These are phyloP conservation scores for Ceratocystis variospora DNA, from an alignment of 2,329 filamentous ascomycete species.

Conservation along the genomic window DNA sequence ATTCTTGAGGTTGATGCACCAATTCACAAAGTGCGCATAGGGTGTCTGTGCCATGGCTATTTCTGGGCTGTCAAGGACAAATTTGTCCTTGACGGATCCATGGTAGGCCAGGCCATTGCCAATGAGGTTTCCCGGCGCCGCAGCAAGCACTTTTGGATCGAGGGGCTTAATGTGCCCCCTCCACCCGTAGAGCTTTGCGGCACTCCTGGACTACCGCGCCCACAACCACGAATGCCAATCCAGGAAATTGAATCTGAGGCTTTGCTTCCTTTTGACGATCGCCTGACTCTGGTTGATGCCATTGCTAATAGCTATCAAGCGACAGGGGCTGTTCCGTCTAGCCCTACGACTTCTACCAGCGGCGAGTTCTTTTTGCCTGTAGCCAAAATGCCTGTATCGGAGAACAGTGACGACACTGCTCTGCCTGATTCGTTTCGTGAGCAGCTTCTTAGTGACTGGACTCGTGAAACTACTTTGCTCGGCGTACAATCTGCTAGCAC, in stretches of 20 bases:
- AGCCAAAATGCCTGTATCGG: slow-evolving; percentile 10
- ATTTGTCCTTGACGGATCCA: slow-evolving; percentile 60
- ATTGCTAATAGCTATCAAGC: slow-evolving; percentile 60
- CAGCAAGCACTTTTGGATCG: slow-evolving; percentile 64
- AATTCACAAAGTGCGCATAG: slow-evolving; percentile 61
- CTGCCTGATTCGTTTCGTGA: slow-evolving; percentile 56
- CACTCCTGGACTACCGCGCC: slow-evolving; percentile 34
- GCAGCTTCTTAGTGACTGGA: slow-evolving; percentile 69
- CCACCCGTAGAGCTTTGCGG: slow-evolving; percentile 48
- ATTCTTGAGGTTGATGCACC: slow-evolving; percentile 53
- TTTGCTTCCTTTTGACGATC: slow-evolving; percentile 62
- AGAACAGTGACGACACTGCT: slow-evolving; percentile 31
- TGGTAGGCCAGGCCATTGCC: slow-evolving; percentile 55
- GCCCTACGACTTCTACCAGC: slow-evolving; percentile 55
- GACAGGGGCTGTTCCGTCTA: slow-evolving; percentile 51
- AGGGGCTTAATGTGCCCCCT: slow-evolving; percentile 58
- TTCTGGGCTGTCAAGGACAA: slow-evolving; percentile 66
- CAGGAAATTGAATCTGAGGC: slow-evolving; percentile 47
- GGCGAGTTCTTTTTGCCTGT: slow-evolving; percentile 27
- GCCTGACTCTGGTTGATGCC: slow-evolving; percentile 55
- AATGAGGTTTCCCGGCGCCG: slow-evolving; percentile 64
- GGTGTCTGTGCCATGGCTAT: slow-evolving; percentile 78
- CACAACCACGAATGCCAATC: slow-evolving; percentile 34
- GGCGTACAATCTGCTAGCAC: slow-evolving; percentile 55
- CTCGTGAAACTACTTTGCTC: slow-evolving; percentile 56